A percentile compares a stretch with the other conserved stretches of the same genome.
Evolutionary conservation across 495 filamentous ascomycete species (phyloP).

Genomic region (Penicillium chermesinum): DNA sequence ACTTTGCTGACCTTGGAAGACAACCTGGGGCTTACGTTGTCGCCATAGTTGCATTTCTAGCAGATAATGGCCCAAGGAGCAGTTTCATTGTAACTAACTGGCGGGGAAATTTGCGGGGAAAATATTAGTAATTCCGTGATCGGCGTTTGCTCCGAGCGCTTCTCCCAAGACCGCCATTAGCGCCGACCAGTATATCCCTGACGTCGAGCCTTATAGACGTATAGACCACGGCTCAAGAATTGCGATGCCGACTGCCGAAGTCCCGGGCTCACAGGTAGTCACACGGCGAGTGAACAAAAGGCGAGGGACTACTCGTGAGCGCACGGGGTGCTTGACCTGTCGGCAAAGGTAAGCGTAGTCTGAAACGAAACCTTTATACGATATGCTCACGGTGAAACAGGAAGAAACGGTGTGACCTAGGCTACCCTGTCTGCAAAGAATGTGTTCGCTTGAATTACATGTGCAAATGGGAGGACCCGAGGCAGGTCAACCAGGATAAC

Average conservation of each 20-base stretch:
- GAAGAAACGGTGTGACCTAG: slow-evolving; percentile 13
- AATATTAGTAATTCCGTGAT: too few species aligned
- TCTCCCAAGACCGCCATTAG: not conserved
- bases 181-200: not conserved
- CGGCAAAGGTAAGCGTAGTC: slow-evolving; percentile 10
- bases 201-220: not conserved
- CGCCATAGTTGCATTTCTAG: too few species aligned
- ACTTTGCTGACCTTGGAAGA: too few species aligned
- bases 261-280: not conserved
- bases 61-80: too few species aligned
- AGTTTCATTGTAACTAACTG: too few species aligned
- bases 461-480: slow-evolving; percentile 13
- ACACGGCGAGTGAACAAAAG: slow-evolving; percentile 8
- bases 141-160: not conserved
- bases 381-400: not conserved
- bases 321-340: slow-evolving; percentile 14
- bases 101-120: too few species aligned
- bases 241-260: slow-evolving; percentile 4
- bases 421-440: slow-evolving; percentile 10
- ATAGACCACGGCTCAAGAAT: not conserved
- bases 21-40: too few species aligned
- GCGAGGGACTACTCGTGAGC: slow-evolving; percentile 12
- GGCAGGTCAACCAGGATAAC: not conserved
- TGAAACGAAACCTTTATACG: not conserved
- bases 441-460: slow-evolving; percentile 13